phyloP scores from a whole-genome alignment of 495 filamentous ascomycete genomes.

The Annulohypoxylon nitens region DNA sequence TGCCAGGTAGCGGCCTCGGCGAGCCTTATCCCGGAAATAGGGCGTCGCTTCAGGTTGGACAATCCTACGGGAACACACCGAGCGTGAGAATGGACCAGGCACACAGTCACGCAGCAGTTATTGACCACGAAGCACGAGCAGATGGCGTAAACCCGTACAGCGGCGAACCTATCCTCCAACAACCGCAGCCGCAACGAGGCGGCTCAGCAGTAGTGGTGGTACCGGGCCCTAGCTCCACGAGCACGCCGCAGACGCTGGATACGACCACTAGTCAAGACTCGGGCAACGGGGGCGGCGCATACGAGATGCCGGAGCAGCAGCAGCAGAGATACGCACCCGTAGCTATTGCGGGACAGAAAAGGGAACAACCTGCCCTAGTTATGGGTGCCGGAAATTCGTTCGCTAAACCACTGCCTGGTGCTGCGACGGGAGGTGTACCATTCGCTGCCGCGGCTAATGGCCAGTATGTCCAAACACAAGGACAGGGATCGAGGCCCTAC shows the following conservation, averaged over 20 bases:
- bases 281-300: slow-evolving; percentile 45
- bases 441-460: slow-evolving; percentile 32
- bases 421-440: slow-evolving; percentile 21
- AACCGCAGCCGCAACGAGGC: slow-evolving; percentile 17
- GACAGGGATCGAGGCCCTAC: slow-evolving; percentile 36
- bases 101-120: slow-evolving; percentile 54
- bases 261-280: slow-evolving; percentile 48
- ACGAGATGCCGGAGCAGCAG: slow-evolving; percentile 34
- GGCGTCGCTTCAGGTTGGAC: slow-evolving; percentile 45
- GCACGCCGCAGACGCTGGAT: slow-evolving; percentile 27
- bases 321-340: slow-evolving; percentile 36
- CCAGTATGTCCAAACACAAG: slow-evolving; percentile 13
- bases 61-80: slow-evolving; percentile 52
- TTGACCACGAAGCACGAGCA: slow-evolving; percentile 56
- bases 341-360: slow-evolving; percentile 10
- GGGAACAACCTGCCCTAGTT: slow-evolving; percentile 1
- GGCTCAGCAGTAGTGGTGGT: slow-evolving; percentile 37
- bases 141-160: slow-evolving; percentile 63
- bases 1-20: slow-evolving; percentile 63
- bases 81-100: slow-evolving; percentile 52
- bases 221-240: slow-evolving; percentile 30
- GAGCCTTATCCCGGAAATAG: slow-evolving; percentile 39
- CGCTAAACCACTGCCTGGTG: slow-evolving; percentile 26
- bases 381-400: slow-evolving; percentile 26
- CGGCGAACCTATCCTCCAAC: slow-evolving; percentile 49